Percentiles rank a stretch among this genome's conserved stretches.
Conservation (phyloP, 768 basidiomycete species). For the Naganishia friedmannii region DNA sequence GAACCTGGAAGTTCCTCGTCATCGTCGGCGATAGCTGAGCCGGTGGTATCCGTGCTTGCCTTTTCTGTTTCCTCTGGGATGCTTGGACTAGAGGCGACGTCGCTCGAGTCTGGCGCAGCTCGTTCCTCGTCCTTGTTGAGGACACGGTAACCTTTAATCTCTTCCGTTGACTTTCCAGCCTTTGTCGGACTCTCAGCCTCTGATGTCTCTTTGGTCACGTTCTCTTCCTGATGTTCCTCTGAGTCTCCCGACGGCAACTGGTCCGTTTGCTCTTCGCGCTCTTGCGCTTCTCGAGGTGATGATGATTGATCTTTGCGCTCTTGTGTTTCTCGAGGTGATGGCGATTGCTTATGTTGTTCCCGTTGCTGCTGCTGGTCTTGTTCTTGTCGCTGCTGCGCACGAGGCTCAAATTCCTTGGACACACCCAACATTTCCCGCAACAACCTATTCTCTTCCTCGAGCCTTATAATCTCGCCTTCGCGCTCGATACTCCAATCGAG, state of each 20-base stretch:
- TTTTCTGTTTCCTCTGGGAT: not conserved
- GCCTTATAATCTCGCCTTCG: constrained; percentile 76
- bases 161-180: not conserved
- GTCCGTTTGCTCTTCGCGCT: not conserved
- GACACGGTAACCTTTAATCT: not conserved
- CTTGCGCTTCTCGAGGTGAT: not conserved
- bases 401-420: constrained; percentile 5
- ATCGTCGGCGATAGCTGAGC: constrained; percentile 10
- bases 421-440: constrained; percentile 74
- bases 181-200: not conserved
- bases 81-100: no score
- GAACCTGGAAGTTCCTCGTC: not conserved
- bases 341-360: not conserved
- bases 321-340: not conserved
- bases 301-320: not conserved
- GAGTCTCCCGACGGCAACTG: no score
- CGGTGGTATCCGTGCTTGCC: not conserved
- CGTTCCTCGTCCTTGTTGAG: not conserved
- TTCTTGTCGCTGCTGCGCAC: not conserved
- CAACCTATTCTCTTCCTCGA: constrained; percentile 78
- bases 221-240: not conserved
- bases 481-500: constrained; percentile 84
- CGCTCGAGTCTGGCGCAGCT: not conserved
- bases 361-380: not conserved
- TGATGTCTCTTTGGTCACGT: not conserved